Evolutionary conservation across 768 basidiomycete genomes (phyloP).

Genomic region (Sporobolomyces pararoseus): DNA sequence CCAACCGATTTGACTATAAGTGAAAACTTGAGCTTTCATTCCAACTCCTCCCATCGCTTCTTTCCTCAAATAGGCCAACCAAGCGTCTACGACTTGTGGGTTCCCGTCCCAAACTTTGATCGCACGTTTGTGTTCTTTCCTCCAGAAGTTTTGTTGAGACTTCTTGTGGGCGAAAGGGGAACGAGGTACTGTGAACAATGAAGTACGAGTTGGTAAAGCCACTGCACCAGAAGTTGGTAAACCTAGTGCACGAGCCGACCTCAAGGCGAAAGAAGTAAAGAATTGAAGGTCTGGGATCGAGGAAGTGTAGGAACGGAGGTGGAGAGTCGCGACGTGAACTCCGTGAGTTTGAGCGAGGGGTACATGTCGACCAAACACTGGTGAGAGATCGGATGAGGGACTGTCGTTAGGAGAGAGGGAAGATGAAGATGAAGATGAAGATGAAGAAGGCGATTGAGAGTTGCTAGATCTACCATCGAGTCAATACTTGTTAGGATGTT

Average conservation of each 20-base stretch:
- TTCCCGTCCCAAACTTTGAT: conserved; percentile 91
- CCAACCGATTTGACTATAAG: conserved; percentile 60
- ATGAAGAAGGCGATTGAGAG: neutral
- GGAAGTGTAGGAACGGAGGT: conserved; percentile 70
- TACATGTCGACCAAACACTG: conserved; percentile 20
- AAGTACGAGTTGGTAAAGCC: conserved; percentile 67
- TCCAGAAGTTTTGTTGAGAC: conserved; percentile 89
- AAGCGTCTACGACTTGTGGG: conserved; percentile 68
- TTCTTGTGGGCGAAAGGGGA: conserved; percentile 91
- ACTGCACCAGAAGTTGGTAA: conserved; percentile 68
- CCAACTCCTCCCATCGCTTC: conserved; percentile 83
- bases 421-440: conserved; percentile 4
- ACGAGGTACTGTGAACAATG: conserved; percentile 77
- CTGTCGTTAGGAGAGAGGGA: neutral
- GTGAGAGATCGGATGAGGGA: conserved; percentile 17
- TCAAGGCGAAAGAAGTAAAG: conserved; percentile 76
- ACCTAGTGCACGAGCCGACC: conserved; percentile 77
- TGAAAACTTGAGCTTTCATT: conserved; percentile 74
- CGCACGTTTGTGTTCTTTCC: conserved; percentile 72
- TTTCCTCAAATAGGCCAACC: conserved; percentile 70
- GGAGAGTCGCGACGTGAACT: conserved; percentile 74
- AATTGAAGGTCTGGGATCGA: conserved; percentile 61
- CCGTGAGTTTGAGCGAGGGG: conserved; percentile 57
- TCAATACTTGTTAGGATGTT: neutral
- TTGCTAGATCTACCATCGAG: neutral